phyloP scores from a whole-genome alignment of 164 flowering plant genomes.

The Macadamia integrifolia region DNA sequence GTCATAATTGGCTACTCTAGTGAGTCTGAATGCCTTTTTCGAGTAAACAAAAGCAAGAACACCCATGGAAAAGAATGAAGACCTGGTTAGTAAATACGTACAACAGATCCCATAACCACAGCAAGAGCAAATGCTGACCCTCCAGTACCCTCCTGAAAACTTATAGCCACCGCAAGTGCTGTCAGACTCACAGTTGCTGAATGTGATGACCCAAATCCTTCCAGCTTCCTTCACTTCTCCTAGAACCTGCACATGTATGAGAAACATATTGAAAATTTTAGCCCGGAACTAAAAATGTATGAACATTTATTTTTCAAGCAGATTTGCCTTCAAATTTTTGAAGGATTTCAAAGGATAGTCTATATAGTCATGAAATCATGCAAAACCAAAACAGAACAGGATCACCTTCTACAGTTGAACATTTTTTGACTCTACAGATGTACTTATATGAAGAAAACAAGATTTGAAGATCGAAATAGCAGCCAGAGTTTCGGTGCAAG shows the following conservation, averaged over 20 bases:
- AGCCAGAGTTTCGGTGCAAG: background rate
- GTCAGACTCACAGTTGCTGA: constrained; percentile 58
- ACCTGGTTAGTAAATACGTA: constrained; percentile 46
- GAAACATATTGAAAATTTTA: background rate
- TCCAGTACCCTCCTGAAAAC: constrained; percentile 61
- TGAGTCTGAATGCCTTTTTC: background rate
- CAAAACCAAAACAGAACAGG: background rate
- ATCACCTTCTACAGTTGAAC: background rate
- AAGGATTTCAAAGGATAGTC: background rate
- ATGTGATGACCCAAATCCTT: constrained; percentile 74
- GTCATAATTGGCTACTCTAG: no score
- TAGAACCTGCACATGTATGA: constrained; percentile 58
- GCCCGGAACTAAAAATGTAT: background rate
- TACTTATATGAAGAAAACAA: background rate
- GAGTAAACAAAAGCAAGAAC: background rate
- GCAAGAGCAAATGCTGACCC: constrained; percentile 65
- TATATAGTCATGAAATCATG: background rate
- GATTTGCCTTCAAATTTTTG: no score
- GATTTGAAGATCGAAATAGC: background rate
- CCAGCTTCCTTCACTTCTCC: constrained; percentile 85
- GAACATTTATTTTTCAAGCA: background rate
- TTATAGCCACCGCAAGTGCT: constrained; percentile 73
- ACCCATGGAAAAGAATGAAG: constrained; percentile 20
- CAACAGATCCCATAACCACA: constrained; percentile 72
- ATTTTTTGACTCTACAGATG: background rate